Evolutionary conservation across 202 grass and related monocot species (phyloP).

Genomic region (Miscanthus sacchariflorus): DNA sequence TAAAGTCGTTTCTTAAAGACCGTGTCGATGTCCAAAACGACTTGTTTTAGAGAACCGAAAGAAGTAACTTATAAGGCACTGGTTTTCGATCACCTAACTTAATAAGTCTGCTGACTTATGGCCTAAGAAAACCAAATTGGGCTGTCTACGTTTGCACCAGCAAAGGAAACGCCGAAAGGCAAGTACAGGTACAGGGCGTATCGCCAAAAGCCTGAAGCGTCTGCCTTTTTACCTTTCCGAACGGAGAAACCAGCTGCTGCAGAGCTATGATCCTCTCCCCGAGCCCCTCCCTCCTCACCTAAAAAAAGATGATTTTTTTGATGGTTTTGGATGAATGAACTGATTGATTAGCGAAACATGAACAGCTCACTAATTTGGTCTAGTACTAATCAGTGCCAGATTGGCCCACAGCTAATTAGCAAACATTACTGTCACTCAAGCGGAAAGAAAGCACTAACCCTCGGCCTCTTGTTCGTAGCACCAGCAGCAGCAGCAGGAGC

Average conservation of each 20-base stretch:
- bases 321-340: neutral
- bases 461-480: constrained; percentile 63
- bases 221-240: constrained; percentile 79
- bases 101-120: too few species aligned
- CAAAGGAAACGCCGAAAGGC: constrained; percentile 23
- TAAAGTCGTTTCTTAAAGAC: too few species aligned
- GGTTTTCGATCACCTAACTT: too few species aligned
- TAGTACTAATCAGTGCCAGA: constrained; percentile 20
- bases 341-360: neutral
- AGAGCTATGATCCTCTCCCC: constrained; percentile 97
- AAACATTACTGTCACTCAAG: constrained; percentile 31
- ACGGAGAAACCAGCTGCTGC: constrained; percentile 98
- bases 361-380: constrained; percentile 19
- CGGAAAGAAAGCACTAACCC: constrained; percentile 52
- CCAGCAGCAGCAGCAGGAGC: neutral
- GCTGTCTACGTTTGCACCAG: constrained; percentile 36
- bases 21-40: too few species aligned
- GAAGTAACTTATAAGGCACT: too few species aligned
- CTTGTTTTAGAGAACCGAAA: too few species aligned
- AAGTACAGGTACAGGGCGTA: constrained; percentile 34
- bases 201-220: constrained; percentile 52
- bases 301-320: neutral
- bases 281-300: constrained; percentile 87
- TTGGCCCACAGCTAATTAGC: neutral
- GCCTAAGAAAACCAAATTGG: neutral